Evolutionary conservation across 352 stramenopile genomes (phyloP).

Genomic region (Elongisporangium anandrum): DNA sequence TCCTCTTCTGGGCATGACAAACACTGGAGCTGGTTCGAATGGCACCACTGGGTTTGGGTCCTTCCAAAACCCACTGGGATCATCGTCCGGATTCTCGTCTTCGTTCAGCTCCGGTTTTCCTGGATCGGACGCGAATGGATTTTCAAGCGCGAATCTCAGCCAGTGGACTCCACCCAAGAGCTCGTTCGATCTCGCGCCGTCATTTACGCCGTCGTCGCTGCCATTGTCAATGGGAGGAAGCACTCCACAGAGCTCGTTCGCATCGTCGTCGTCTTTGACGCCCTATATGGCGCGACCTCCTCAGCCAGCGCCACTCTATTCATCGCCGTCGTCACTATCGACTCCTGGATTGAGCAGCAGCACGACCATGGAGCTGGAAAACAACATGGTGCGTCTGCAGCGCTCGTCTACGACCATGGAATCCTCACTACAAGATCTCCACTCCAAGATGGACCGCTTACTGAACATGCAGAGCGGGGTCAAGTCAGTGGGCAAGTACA

Average conservation of each 20-base stretch:
- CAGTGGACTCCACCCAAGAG: slow-evolving; percentile 21
- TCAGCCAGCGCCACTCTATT: background rate
- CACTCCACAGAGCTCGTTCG: background rate
- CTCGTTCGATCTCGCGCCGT: slow-evolving; percentile 20
- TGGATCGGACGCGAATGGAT: slow-evolving; percentile 5
- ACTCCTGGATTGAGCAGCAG: background rate
- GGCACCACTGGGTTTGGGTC: background rate
- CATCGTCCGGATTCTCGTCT: background rate
- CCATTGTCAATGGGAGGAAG: slow-evolving; percentile 3
- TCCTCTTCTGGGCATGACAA: background rate
- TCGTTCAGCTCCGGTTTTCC: slow-evolving; percentile 3
- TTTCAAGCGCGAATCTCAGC: background rate
- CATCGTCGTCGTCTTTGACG: slow-evolving; percentile 22
- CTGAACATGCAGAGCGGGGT: slow-evolving; percentile 51
- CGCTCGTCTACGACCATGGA: slow-evolving; percentile 79
- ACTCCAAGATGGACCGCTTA: slow-evolving; percentile 79
- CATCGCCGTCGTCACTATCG: background rate
- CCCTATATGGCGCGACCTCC: slow-evolving; percentile 10
- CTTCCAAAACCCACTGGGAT: background rate
- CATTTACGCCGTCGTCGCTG: slow-evolving; percentile 20
- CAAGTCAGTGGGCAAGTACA: slow-evolving; percentile 40
- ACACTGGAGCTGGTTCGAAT: background rate
- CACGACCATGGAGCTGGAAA: slow-evolving; percentile 42
- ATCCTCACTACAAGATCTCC: slow-evolving; percentile 60
- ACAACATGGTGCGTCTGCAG: slow-evolving; percentile 60